Base-by-base conservation (phyloP, 768 basidiomycete genomes). In the Lactifluus rugatus region DNA sequence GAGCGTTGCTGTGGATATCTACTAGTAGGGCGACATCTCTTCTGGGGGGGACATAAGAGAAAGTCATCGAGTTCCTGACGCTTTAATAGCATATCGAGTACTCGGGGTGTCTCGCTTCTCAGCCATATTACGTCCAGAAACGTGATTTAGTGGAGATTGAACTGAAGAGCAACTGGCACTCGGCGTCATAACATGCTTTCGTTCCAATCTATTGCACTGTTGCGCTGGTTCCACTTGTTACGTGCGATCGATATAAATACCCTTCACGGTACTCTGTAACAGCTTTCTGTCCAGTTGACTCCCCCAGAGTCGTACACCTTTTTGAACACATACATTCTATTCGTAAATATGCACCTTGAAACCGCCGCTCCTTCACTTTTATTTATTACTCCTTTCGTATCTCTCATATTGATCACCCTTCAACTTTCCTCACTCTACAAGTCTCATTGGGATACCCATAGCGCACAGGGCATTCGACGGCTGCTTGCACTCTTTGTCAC, bases 331-430 rank as follows among this genome's bases (percentile, higher is more conserved):
- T 45, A 41, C n/a, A 54, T 28, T 16, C 59, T 52, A 52, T 36
- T 32, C 42, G 45, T 46, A 37, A 31, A 36, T 8, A 60, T 56
- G 54, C 37, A 34, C 28, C 45, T 48, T 44, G 28, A 56, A 17
- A 39, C 49, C 21, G 54, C 23, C 59, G 54, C 59, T 60, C 59
- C 59, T 56, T 60, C 44, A 0, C 45, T 60, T 32, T 60, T 60
- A 46, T 56, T 60, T 50, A 56, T 60, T 19, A 47, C 16, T 23
- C 37, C 59, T 46, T 21, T 56, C 19, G 54, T 41, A 1, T 60
- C 54, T 16, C 37, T 60, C 23, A 13, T 56, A 21, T 34, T 56
- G 54, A 41, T 56, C 14, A 13, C 10, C 17, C 10, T 41, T 23
- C 59, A 60, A 51, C 17, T 56, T 44, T 44, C 31, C 10, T 32